Evolutionary conservation across 805 yeast genomes (phyloP).

Genomic region (Saccharomycopsis babjevae): DNA sequence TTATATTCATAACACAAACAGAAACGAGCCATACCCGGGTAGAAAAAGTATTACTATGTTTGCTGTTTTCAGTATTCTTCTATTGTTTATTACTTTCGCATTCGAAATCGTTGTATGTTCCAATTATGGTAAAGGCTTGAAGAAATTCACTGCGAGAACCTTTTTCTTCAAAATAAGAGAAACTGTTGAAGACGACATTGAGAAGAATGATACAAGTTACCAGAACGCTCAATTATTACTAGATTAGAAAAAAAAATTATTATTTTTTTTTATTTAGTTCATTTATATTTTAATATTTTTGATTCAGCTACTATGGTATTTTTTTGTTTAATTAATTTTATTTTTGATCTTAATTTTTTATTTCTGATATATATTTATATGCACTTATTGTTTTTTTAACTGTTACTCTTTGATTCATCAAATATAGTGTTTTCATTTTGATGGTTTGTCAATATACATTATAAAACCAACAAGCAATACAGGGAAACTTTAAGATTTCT

Average conservation of each 20-base stretch:
- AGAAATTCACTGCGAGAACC: neutral
- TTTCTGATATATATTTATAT: neutral
- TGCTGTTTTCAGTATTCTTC: slow-evolving; percentile 28
- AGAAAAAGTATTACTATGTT: slow-evolving; percentile 30
- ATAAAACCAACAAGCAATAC: neutral
- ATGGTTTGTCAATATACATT: neutral
- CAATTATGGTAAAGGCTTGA: slow-evolving; percentile 17
- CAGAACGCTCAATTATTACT: neutral
- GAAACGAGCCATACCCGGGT: slow-evolving; percentile 29
- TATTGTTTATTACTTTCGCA: slow-evolving; percentile 20
- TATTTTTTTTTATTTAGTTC: neutral
- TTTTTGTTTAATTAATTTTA: neutral
- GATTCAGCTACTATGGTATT: neutral
- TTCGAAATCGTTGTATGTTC: slow-evolving; percentile 5
- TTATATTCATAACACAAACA: slow-evolving; percentile 31
- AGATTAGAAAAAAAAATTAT: neutral
- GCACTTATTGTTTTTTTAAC: too few relatives aligned
- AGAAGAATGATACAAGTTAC: neutral
- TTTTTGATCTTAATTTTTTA: neutral
- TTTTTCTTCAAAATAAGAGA: neutral
- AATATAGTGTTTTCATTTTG: too few relatives aligned
- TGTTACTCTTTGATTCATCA: neutral
- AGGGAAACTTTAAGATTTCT: neutral
- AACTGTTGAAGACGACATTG: neutral
- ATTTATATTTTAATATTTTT: neutral